phyloP scores from a whole-genome alignment of 2,329 filamentous ascomycete species.

The Aspergillus sp. region DNA sequence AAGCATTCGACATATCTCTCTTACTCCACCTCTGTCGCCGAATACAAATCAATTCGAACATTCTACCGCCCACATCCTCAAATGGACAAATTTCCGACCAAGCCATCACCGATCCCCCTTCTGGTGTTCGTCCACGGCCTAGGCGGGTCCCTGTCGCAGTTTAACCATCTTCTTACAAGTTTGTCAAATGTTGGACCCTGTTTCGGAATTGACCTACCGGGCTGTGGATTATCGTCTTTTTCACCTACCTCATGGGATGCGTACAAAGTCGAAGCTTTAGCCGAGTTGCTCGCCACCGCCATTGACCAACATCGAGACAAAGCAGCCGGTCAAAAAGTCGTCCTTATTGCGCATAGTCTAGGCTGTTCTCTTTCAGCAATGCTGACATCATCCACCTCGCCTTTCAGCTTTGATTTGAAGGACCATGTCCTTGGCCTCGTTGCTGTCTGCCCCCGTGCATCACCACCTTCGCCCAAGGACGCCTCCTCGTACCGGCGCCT shows the following conservation, averaged over 20 bases:
- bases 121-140: slow-evolving; percentile 91
- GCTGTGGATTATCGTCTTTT: slow-evolving; percentile 80
- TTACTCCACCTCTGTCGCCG: slow-evolving; percentile 69
- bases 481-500: slow-evolving; percentile 55
- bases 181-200: slow-evolving; percentile 81
- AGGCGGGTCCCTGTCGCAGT: slow-evolving; percentile 89
- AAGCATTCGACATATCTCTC: slow-evolving; percentile 70
- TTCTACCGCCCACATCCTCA: slow-evolving; percentile 84
- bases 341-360: slow-evolving; percentile 87
- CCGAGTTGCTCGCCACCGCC: slow-evolving; percentile 70
- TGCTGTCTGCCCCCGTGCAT: slow-evolving; percentile 75
- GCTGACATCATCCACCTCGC: slow-evolving; percentile 62
- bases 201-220: slow-evolving; percentile 84
- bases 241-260: slow-evolving; percentile 70
- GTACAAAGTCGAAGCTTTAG: slow-evolving; percentile 74
- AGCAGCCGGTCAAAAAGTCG: slow-evolving; percentile 65
- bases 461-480: slow-evolving; percentile 58
- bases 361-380: slow-evolving; percentile 76
- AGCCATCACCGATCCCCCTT: slow-evolving; percentile 73
- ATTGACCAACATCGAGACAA: slow-evolving; percentile 72
- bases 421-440: slow-evolving; percentile 72
- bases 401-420: slow-evolving; percentile 55
- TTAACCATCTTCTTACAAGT: slow-evolving; percentile 76
- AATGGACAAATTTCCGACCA: slow-evolving; percentile 72
- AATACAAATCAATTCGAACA: slow-evolving; percentile 74